Base-by-base conservation (phyloP, 1,284 basidiomycete genomes). In the Malassezia restricta region DNA sequence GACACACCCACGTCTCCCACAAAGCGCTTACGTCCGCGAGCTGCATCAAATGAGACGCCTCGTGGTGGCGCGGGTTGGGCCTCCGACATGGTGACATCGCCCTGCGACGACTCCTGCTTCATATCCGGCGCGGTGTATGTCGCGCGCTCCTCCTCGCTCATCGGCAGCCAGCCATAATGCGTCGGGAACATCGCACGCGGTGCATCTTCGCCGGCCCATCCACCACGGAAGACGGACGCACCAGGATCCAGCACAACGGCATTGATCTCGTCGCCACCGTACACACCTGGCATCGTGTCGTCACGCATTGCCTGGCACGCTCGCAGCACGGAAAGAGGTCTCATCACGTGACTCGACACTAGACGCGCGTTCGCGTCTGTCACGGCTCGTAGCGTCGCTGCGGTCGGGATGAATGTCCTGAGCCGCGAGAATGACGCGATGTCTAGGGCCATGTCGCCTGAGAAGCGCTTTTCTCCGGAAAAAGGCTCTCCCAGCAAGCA, bases 161-260 rank as follows among this genome's bases (percentile, higher is more conserved):
- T 61, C 29, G 72, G 59, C 2, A 76, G 79, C 75, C 84, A 91
- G 24, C 89, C 91, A 75, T 89, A 96, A 49, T 82, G 80, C 1
- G 90, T 86, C 1, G 94, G 87, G 56, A 94, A 81, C 57, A 96
- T 82, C 27, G 86, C 84, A 74, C 90, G 89, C 29, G 94, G 94
- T 12, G 86, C 82, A 71, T 99, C 94, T 75, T 98, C 92, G 45
- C 94, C 94, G 14, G 94, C 92, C 63, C 59, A 75, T 58, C 94
- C 94, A 20, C 87, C 89, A 68, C 92, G 84, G 54, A 90, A 78
- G 15, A 87, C 85, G 43, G 86, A 85, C 35, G 86, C 80, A 43
- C 94, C 94, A 68, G 95, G 85, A 76, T 98, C 94, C 49, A 98
- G 77, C 35, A 98, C 94, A 50, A 98, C 78, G 20, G 92, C 94